These are phyloP conservation scores for Lecanicillium sp. DNA, from an alignment of 2,329 filamentous ascomycete genomes.

Conservation along the genomic window DNA sequence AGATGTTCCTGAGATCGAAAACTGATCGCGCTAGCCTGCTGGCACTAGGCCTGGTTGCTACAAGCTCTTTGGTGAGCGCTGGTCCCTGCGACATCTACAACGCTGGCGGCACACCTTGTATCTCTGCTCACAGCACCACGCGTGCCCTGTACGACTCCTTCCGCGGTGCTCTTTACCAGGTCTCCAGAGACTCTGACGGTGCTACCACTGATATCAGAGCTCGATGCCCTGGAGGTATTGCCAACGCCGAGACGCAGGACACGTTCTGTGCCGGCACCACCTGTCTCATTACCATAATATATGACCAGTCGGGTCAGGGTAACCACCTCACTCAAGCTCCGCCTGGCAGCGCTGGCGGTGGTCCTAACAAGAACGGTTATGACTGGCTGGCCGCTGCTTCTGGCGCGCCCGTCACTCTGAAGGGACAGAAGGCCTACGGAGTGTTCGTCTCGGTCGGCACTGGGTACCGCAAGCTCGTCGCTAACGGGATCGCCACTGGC, in stretches of 20 bases:
- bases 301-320: conserved; percentile 57
- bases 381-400: conserved; percentile 55
- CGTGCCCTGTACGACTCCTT: conserved; percentile 53
- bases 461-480: conserved; percentile 56
- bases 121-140: conserved; percentile 58
- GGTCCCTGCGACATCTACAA: conserved; percentile 57
- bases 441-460: conserved; percentile 56
- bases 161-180: conserved; percentile 50
- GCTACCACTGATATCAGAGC: conserved; percentile 43
- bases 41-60: background rate
- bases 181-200: conserved; percentile 45
- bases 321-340: conserved; percentile 58
- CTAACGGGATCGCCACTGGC: conserved; percentile 45
- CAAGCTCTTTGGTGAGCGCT: conserved; percentile 36
- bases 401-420: conserved; percentile 55
- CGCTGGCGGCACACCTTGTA: conserved; percentile 50
- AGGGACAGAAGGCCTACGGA: conserved; percentile 57
- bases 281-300: conserved; percentile 58
- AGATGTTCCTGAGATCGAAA: no score
- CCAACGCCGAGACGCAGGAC: conserved; percentile 56
- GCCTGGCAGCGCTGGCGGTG: conserved; percentile 50
- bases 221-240: conserved; percentile 52
- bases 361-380: conserved; percentile 50
- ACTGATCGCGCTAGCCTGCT: background rate
- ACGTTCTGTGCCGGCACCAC: conserved; percentile 54